Evolutionary conservation across 768 basidiomycete genomes (phyloP).

Genomic region (Paxillus ammoniavirescens): DNA sequence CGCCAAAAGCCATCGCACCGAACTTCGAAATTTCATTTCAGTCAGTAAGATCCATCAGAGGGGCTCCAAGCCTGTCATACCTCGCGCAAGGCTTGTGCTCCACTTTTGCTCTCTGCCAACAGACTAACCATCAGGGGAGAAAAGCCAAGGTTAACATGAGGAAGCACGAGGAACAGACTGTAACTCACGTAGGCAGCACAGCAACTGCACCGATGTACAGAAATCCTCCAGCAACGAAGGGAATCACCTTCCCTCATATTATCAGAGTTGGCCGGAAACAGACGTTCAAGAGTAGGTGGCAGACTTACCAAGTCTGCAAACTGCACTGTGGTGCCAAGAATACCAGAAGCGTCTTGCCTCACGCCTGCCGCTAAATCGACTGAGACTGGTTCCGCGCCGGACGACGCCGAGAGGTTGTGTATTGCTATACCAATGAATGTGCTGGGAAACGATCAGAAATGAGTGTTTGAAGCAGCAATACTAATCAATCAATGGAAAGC

Average conservation of each 20-base stretch:
- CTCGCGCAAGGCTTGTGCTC: conserved; percentile 88
- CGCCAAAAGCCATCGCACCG: conserved; percentile 88
- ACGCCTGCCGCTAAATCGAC: conserved; percentile 75
- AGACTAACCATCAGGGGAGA: conserved; percentile 46
- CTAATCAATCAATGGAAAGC: neutral
- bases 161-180: conserved; percentile 6
- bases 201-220: conserved; percentile 93
- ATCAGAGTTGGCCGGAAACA: conserved; percentile 15
- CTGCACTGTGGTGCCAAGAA: conserved; percentile 81
- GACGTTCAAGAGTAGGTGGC: conserved; percentile 2
- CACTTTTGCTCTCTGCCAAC: conserved; percentile 84
- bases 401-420: conserved; percentile 68
- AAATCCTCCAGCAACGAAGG: conserved; percentile 89
- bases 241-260: conserved; percentile 61
- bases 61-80: conserved; percentile 32
- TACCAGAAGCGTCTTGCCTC: conserved; percentile 69
- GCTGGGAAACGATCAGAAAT: conserved; percentile 34
- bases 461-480: conserved; percentile 4
- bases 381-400: conserved; percentile 38
- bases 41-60: conserved; percentile 14
- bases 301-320: conserved; percentile 75
- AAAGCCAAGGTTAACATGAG: conserved; percentile 9
- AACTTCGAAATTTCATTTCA: conserved; percentile 52
- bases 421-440: conserved; percentile 89
- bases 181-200: conserved; percentile 81